Base-by-base conservation (phyloP, 108 stramenopile species). In the Nannochloropsis oceanica region DNA sequence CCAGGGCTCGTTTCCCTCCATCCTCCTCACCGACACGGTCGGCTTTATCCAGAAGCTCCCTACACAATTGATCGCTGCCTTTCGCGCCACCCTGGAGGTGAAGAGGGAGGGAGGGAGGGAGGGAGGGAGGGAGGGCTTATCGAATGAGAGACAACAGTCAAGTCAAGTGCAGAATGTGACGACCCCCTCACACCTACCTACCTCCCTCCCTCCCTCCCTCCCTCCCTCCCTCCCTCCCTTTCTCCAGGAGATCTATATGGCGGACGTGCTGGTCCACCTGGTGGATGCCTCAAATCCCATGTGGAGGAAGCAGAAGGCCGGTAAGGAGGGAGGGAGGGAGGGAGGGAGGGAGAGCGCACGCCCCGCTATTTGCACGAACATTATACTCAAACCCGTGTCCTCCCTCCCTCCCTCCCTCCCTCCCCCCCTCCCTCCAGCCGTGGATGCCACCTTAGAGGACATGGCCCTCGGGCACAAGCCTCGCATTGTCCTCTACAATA, bases 21-120 rank as follows among this genome's bases (percentile, higher is more conserved):
- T 98, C 0, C 85, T 96, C 79, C 84, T 98, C 82, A 96, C 97
- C 27, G 97, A 98, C 88, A 98, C 97, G 12, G 97, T 98, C 24
- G 97, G 97, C 5, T 98, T 98, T 87, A 96, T 98, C 84, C 96
- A 97, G 84, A 97, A 97, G 85, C 92, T 98, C 12, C 97, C 97
- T 13, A 98, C 97, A 11, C 94, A 96, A 43, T 89, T 98, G 44
- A 95, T 98, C 1, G 97, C 96, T 18, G 95, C 96, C 8, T 98
- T 98, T 86, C 92, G 96, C 43, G 97, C 97, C 13, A 98, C 97
- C 0, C 88, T 98, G 27, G 97, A 98, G 85, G 97, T 97, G 90
- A 95, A 95, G 24, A 85, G 92, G 14, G 46, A 14, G 14, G 46
- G 46, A 50, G 46, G 46, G 46, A 50, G 46, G 46, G 27, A 25